These are phyloP conservation scores for Calocera cornea DNA, from an alignment of 768 basidiomycete species.

Conservation along the genomic window DNA sequence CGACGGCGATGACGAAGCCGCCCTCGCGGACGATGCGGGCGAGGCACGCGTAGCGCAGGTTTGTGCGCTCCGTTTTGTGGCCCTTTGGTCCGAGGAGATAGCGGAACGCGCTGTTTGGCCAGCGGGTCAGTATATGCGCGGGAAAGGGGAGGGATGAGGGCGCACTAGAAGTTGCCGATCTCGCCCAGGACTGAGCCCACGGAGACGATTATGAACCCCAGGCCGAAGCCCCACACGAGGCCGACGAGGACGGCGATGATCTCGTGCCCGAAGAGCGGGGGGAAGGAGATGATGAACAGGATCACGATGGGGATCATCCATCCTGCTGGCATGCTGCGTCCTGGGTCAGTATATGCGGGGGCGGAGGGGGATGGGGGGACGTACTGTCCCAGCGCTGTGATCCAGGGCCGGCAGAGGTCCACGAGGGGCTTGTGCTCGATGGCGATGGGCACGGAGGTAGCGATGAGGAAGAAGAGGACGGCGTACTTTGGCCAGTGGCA, in stretches of 20 bases:
- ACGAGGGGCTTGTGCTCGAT: background rate
- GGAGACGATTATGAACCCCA: background rate
- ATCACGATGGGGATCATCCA: constrained; percentile 71
- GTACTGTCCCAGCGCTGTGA: background rate
- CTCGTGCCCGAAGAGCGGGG: constrained; percentile 31
- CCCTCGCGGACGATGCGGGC: constrained; percentile 62
- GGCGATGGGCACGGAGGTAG: background rate
- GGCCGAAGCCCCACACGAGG: background rate
- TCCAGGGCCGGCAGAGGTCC: background rate
- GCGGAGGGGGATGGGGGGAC: background rate
- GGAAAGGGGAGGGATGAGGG: background rate
- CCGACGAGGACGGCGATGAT: background rate
- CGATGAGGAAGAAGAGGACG: background rate
- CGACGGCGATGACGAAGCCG: constrained; percentile 69
- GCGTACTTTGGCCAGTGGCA: background rate
- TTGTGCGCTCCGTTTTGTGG: constrained; percentile 9
- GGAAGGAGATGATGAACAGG: constrained; percentile 75
- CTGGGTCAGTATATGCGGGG: constrained; percentile 9
- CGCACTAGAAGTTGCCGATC: constrained; percentile 2
- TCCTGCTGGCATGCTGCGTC: constrained; percentile 31
- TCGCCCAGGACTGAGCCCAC: background rate
- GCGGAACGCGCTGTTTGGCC: background rate
- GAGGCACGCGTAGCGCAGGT: constrained; percentile 36
- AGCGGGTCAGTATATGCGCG: background rate
- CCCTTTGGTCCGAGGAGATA: background rate